phyloP scores from a whole-genome alignment of 2,329 filamentous ascomycete genomes.

The Claviceps quebecensis region DNA sequence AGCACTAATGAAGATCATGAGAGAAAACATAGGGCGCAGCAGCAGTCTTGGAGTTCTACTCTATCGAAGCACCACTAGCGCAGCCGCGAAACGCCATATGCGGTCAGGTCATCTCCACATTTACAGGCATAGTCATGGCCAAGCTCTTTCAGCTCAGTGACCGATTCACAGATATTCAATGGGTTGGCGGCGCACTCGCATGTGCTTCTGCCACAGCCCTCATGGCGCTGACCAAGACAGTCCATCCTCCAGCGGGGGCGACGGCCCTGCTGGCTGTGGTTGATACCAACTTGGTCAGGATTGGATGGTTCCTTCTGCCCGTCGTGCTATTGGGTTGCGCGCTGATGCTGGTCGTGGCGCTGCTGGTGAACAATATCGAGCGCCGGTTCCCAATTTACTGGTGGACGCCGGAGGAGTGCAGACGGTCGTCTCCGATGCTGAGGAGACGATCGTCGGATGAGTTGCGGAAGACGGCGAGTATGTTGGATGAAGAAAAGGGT shows the following conservation, averaged over 20 bases:
- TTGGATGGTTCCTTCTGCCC: slow-evolving; percentile 59
- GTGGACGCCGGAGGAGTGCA: slow-evolving; percentile 39
- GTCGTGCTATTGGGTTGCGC: slow-evolving; percentile 45
- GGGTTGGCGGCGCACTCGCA: slow-evolving; percentile 50
- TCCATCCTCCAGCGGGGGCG: slow-evolving; percentile 62
- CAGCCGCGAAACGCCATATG: slow-evolving; percentile 58
- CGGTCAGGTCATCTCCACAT: slow-evolving; percentile 49
- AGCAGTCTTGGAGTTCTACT: slow-evolving; percentile 61
- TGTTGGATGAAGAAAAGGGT: slow-evolving; percentile 5
- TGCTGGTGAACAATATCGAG: slow-evolving; percentile 57
- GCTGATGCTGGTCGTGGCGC: slow-evolving; percentile 48
- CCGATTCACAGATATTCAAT: slow-evolving; percentile 37
- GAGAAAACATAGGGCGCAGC: slow-evolving; percentile 44
- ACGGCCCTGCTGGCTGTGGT: slow-evolving; percentile 57
- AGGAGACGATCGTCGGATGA: slow-evolving; percentile 6
- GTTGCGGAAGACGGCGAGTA: background rate
- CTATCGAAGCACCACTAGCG: slow-evolving; percentile 56
- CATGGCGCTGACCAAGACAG: slow-evolving; percentile 58
- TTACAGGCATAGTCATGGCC: slow-evolving; percentile 45
- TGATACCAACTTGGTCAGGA: slow-evolving; percentile 32
- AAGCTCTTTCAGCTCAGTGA: slow-evolving; percentile 48
- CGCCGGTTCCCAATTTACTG: slow-evolving; percentile 55
- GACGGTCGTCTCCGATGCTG: slow-evolving; percentile 4
- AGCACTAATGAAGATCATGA: background rate
- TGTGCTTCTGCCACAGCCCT: slow-evolving; percentile 47